Percentiles rank a stretch among this genome's conserved stretches.
phyloP scores from a whole-genome alignment of 805 yeast genomes.

The Henningerozyma blattae region DNA sequence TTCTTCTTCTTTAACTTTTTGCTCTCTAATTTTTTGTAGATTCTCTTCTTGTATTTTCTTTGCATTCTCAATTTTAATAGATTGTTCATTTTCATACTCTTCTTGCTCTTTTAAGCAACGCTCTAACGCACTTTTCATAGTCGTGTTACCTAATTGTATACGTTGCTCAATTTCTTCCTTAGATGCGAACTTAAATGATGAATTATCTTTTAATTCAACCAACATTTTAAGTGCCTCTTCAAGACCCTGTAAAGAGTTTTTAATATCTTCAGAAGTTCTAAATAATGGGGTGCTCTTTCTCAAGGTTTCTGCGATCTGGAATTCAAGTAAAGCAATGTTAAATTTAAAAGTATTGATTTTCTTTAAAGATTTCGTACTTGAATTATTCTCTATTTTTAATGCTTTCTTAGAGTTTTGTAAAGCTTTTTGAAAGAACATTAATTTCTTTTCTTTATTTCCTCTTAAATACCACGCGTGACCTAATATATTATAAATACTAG shows the following conservation, averaged over 20 bases:
- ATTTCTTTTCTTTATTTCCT: constrained; percentile 55
- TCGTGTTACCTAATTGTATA: constrained; percentile 72
- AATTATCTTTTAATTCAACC: constrained; percentile 40
- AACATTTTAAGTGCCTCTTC: constrained; percentile 49
- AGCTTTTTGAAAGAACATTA: constrained; percentile 48
- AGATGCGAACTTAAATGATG: constrained; percentile 58
- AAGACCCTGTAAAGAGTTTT: constrained; percentile 42
- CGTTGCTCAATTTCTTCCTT: constrained; percentile 71
- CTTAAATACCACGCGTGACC: constrained; percentile 85
- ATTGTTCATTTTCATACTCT: constrained; percentile 46
- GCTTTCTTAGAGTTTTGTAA: constrained; percentile 55
- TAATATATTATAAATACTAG: constrained; percentile 55
- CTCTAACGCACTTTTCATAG: constrained; percentile 60
- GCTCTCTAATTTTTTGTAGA: constrained; percentile 33
- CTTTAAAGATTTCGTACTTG: constrained; percentile 6
- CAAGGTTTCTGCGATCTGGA: constrained; percentile 76
- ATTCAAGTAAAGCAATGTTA: constrained; percentile 74
- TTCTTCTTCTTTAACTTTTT: constrained; percentile 37
- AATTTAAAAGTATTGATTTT: constrained; percentile 43
- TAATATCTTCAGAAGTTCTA: constrained; percentile 53
- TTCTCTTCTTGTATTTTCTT: constrained; percentile 52
- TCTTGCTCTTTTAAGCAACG: constrained; percentile 61
- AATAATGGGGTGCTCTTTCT: constrained; percentile 47
- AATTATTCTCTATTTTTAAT: constrained; percentile 20
- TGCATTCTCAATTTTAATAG: constrained; percentile 61